Conservation (phyloP, 345 rosid genomes). For the Syzygium aromaticum region DNA sequence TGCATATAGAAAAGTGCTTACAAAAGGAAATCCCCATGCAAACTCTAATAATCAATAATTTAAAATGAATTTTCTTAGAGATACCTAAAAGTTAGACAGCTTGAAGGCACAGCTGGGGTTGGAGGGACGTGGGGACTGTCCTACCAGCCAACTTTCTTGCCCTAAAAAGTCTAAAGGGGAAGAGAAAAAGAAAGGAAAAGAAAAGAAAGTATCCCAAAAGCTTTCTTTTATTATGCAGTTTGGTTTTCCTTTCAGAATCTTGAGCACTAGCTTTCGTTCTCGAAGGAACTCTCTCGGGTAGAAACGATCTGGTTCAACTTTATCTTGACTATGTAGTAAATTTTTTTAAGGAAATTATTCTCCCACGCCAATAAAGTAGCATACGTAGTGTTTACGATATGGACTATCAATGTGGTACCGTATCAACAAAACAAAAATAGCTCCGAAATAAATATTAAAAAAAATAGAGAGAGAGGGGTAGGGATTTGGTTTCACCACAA, state of each 20-base stretch:
- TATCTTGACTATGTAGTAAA: not conserved
- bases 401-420: not conserved
- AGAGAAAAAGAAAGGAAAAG: not conserved
- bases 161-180: not conserved
- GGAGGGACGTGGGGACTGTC: slow-evolving; percentile 1
- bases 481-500: not conserved
- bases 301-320: not conserved
- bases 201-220: not conserved
- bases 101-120: slow-evolving; percentile 26
- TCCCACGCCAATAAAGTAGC: not conserved
- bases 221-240: not conserved
- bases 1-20: not conserved
- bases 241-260: not conserved
- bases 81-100: slow-evolving; percentile 25
- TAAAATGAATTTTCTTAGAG: not conserved
- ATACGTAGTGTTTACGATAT: not conserved
- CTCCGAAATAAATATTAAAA: not conserved
- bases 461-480: not conserved
- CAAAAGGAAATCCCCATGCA: not conserved
- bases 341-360: not conserved
- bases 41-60: not conserved
- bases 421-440: not conserved
- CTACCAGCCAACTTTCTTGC: not conserved
- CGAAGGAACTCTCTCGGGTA: not conserved
- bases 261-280: not conserved